These are phyloP conservation scores for Chrysanthemum lavandulifolium DNA, from an alignment of 129 eudicot species.

Conservation along the genomic window DNA sequence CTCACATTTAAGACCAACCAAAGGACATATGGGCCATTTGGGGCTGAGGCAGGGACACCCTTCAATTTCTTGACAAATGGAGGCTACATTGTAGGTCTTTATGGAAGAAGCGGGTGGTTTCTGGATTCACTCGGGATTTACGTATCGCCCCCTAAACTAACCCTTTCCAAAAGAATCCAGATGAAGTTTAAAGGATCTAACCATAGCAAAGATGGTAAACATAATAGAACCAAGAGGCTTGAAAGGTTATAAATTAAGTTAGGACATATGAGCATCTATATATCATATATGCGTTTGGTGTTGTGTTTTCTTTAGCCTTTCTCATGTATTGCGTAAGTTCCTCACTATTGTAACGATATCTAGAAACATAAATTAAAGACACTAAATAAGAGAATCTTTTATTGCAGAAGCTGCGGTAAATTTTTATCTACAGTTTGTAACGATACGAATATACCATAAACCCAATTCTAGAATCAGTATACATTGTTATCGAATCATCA, in stretches of 20 bases:
- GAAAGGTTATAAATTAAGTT: background rate
- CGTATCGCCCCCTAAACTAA: constrained; percentile 13
- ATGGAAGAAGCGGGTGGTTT: constrained; percentile 26
- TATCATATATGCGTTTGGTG: background rate
- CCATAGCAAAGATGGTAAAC: background rate
- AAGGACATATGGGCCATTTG: constrained; percentile 63
- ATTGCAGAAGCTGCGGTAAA: no score
- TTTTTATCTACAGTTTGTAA: no score
- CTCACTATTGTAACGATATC: background rate
- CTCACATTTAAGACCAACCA: constrained; percentile 53
- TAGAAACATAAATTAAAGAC: no score
- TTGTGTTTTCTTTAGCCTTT: background rate
- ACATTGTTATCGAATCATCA: no score
- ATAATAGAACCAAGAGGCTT: background rate
- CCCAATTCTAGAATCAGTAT: no score
- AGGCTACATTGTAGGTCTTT: constrained; percentile 50
- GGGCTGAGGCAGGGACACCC: constrained; percentile 67
- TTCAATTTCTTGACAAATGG: constrained; percentile 47
- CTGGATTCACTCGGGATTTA: constrained; percentile 50
- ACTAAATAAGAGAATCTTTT: no score
- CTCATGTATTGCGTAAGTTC: background rate
- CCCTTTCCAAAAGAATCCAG: constrained; percentile 17
- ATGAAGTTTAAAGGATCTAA: no score
- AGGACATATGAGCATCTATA: background rate
- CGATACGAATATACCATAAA: no score